Evolutionary conservation across 2,329 filamentous ascomycete genomes (phyloP).

Genomic region (Pseudogymnoascus sp.): DNA sequence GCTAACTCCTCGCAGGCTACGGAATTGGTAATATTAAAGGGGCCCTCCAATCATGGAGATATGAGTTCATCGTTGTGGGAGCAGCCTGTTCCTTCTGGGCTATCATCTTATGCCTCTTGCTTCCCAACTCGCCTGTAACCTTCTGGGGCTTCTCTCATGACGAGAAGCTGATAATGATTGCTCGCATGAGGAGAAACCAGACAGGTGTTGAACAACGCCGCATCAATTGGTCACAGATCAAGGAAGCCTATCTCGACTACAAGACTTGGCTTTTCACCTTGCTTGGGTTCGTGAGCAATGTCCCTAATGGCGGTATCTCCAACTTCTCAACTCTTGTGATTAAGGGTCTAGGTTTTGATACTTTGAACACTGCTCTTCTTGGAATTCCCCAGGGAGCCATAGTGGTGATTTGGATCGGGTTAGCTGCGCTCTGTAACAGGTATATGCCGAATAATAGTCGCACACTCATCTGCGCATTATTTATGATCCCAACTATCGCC

Average conservation of each 20-base stretch:
- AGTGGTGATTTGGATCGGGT: slow-evolving; percentile 48
- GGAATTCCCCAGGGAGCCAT: slow-evolving; percentile 47
- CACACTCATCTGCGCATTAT: slow-evolving; percentile 46
- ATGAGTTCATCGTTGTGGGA: slow-evolving; percentile 15
- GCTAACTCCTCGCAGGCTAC: slow-evolving; percentile 20
- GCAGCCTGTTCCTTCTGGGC: slow-evolving; percentile 22
- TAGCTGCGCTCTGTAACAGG: slow-evolving; percentile 33
- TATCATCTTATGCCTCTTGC: slow-evolving; percentile 34
- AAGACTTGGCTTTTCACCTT: slow-evolving; percentile 28
- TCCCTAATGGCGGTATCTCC: slow-evolving; percentile 48
- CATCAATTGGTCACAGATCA: slow-evolving; percentile 41
- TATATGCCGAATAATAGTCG: slow-evolving; percentile 40
- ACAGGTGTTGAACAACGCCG: slow-evolving; percentile 44
- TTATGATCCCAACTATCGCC: slow-evolving; percentile 51
- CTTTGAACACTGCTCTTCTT: slow-evolving; percentile 45
- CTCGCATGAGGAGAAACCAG: slow-evolving; percentile 46
- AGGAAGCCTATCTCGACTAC: slow-evolving; percentile 37
- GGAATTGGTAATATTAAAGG: slow-evolving; percentile 21
- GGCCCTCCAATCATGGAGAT: slow-evolving; percentile 18
- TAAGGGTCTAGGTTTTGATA: slow-evolving; percentile 33
- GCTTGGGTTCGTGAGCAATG: slow-evolving; percentile 32
- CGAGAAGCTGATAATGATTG: slow-evolving; percentile 39
- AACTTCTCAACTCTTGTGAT: slow-evolving; percentile 37
- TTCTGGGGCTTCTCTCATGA: slow-evolving; percentile 32
- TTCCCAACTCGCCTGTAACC: slow-evolving; percentile 42